Conservation (phyloP, 768 basidiomycete species). For the Dacryopinax primogenitus region DNA sequence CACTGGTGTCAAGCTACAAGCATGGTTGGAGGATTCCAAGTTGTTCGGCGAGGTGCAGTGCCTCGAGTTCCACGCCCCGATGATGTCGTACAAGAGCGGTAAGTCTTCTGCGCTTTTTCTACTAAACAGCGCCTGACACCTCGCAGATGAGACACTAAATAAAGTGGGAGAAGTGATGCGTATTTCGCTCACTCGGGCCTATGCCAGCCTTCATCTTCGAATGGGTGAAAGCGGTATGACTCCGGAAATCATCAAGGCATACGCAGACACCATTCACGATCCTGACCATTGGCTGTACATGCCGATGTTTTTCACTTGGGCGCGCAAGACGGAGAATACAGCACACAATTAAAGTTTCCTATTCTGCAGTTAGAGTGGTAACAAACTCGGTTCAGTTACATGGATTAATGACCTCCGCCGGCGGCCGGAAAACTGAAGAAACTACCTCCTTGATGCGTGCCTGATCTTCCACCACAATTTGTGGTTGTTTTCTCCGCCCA, state of each 20-base stretch:
- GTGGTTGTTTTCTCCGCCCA: no score
- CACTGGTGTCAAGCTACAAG: background rate
- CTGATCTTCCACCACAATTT: background rate
- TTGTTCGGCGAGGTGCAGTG: background rate
- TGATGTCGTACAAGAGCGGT: background rate
- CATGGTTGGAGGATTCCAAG: background rate
- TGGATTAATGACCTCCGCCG: background rate
- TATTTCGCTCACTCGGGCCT: background rate
- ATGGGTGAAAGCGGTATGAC: slow-evolving; percentile 1
- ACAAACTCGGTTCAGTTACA: background rate
- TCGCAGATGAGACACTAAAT: background rate
- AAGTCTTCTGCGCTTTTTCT: background rate
- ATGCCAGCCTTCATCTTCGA: background rate
- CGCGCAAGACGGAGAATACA: background rate
- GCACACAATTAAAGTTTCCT: background rate
- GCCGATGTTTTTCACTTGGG: slow-evolving; percentile 5
- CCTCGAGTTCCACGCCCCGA: slow-evolving; percentile 6
- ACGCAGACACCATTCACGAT: background rate
- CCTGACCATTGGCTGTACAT: background rate
- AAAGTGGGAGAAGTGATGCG: slow-evolving; percentile 5
- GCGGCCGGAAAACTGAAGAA: background rate
- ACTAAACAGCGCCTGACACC: background rate
- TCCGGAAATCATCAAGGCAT: background rate
- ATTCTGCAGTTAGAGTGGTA: background rate
- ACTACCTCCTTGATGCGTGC: background rate